Evolutionary conservation across 495 filamentous ascomycete species (phyloP), one percentile per base, ranked within the genome.

Genomic region (Talaromyces trachyspermus): DNA sequence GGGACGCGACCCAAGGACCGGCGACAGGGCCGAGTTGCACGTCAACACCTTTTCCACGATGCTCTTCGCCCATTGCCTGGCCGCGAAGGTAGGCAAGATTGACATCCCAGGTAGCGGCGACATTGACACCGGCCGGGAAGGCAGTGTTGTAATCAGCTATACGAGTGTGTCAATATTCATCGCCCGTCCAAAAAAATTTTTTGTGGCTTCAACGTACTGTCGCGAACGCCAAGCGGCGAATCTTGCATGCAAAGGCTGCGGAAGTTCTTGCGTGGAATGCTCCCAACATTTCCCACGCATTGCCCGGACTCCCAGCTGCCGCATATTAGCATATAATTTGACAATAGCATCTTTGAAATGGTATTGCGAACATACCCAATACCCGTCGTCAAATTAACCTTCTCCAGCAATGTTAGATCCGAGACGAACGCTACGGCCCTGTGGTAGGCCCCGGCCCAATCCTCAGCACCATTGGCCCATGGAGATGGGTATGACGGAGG

Each of bases 361-460:
- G 2, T 19, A 14, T 35, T 2, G 6, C 15, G 25, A 25, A 53
- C 60, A 23, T 64, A 88, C 72, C 89, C 89, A 51, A 83, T 73
- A 61, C 89, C 89, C 8, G 88, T 95, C 1, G 89, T 95, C 49
- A 96, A 56, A 56, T 96, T 96, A 60, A 95, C 85, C 72, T 95
- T 95, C 70, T 95, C 89, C 9, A 83, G 65, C 48, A 95, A 65
- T 0, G 89, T 95, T 61, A 95, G 68, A 64, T 88, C 79, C 5
- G 81, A 83, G 29, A 95, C 89, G 50, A 95, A 91, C 0, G 69
- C 75, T 50, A 77, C 78, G 4, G 89, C 89, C 54, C 88, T 84
- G 26, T 60, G 64, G 58, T 95, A 89, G 9, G 88, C 87, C 4
- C 83, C 81, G 30, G 77, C 72, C 89, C 89, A 95, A 26, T 80